Conservation (phyloP, 2,329 filamentous ascomycete species). For the Beauveria sp. region DNA sequence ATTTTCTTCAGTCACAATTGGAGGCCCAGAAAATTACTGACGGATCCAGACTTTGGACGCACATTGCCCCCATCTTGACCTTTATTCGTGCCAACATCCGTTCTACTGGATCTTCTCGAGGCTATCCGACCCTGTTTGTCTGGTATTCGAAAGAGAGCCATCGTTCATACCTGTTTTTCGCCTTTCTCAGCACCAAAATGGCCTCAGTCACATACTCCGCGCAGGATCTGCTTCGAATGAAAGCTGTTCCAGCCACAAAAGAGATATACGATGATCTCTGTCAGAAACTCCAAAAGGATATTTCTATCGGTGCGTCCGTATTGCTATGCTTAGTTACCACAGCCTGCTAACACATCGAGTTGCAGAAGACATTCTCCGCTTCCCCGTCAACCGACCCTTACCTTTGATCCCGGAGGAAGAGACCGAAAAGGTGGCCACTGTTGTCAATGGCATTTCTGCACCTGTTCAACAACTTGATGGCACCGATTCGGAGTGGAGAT, state of each 20-base stretch:
- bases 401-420: constrained; percentile 25
- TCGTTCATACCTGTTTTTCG: constrained; percentile 34
- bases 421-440: constrained; percentile 1
- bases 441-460: constrained; percentile 10
- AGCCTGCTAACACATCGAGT: constrained; percentile 9
- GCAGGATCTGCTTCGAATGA: constrained; percentile 35
- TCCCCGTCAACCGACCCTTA: constrained; percentile 19
- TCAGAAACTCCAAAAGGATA: constrained; percentile 29
- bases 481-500: constrained; percentile 36
- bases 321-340: neutral
- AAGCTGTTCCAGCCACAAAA: constrained; percentile 19
- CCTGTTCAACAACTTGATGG: constrained; percentile 29
- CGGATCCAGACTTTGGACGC: constrained; percentile 19
- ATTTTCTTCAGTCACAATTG: constrained; percentile 20
- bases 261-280: constrained; percentile 23
- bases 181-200: constrained; percentile 34
- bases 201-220: constrained; percentile 34
- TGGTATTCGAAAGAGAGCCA: constrained; percentile 27
- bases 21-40: constrained; percentile 25
- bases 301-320: constrained; percentile 31
- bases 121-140: constrained; percentile 32
- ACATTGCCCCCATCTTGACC: constrained; percentile 27
- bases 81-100: constrained; percentile 23
- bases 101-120: constrained; percentile 14
- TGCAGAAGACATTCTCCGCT: constrained; percentile 26